phyloP scores from a whole-genome alignment of 2,329 filamentous ascomycete species.

The Saccharata proteae region DNA sequence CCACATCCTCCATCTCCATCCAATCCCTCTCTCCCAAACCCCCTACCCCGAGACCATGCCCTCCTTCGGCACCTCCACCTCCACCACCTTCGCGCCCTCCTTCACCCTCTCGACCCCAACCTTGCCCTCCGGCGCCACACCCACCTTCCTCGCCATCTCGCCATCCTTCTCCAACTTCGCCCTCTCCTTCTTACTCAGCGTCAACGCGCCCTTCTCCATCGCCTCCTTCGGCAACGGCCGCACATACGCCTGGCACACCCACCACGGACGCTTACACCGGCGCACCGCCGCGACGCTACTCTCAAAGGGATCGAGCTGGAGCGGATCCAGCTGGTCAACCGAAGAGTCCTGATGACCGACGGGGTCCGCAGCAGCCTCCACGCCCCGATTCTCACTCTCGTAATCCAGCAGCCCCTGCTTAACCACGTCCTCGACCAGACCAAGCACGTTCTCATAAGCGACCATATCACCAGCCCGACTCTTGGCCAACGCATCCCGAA shows the following conservation, averaged over 20 bases:
- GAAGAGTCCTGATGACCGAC: no score
- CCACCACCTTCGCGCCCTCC: conserved; percentile 10
- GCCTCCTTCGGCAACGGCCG: conserved; percentile 81
- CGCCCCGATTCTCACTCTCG: conserved; percentile 29
- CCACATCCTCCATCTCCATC: background rate
- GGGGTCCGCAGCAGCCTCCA: background rate
- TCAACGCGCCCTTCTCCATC: conserved; percentile 65
- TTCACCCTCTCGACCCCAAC: conserved; percentile 13
- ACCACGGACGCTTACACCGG: conserved; percentile 71
- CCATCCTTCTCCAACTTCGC: conserved; percentile 30
- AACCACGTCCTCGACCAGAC: conserved; percentile 62
- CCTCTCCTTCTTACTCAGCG: conserved; percentile 55
- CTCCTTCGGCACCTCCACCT: conserved; percentile 30
- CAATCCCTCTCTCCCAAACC: background rate
- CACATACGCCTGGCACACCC: conserved; percentile 80
- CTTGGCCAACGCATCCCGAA: conserved; percentile 71
- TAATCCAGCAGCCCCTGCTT: conserved; percentile 61
- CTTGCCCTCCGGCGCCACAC: conserved; percentile 16
- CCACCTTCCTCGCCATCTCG: conserved; percentile 16
- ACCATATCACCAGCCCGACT: conserved; percentile 58
- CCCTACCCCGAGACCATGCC: conserved; percentile 32
- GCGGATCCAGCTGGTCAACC: no score
- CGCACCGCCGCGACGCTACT: conserved; percentile 57
- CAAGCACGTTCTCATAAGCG: conserved; percentile 64
- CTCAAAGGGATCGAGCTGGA: conserved; percentile 29